phyloP scores from a whole-genome alignment of 2,329 filamentous ascomycete genomes.

The Aureobasidium sp. region DNA sequence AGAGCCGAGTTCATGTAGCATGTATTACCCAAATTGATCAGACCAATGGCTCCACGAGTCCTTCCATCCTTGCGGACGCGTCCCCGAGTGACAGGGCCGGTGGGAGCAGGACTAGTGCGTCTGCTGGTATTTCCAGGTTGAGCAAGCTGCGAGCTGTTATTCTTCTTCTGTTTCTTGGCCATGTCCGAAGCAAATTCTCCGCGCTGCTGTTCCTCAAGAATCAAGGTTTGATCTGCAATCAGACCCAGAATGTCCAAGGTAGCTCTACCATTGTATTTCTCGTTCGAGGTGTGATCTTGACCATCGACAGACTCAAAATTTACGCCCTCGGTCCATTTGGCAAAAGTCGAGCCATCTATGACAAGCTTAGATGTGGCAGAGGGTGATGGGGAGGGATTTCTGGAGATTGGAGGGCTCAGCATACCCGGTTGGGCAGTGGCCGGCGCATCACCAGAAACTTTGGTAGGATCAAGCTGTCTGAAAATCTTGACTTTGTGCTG shows the following conservation, averaged over 20 bases:
- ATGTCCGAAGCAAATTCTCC: constrained; percentile 50
- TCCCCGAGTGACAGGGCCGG: constrained; percentile 61
- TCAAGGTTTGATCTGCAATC: constrained; percentile 64
- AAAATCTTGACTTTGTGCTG: constrained; percentile 72
- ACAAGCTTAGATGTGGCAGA: constrained; percentile 46
- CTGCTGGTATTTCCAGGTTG: constrained; percentile 45
- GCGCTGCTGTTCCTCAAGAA: constrained; percentile 73
- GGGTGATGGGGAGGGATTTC: constrained; percentile 39
- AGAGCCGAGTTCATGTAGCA: constrained; percentile 99
- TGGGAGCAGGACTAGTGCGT: constrained; percentile 59
- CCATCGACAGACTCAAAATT: constrained; percentile 59
- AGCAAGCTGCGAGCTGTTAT: constrained; percentile 41
- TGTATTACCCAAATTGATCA: constrained; percentile 90
- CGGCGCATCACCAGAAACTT: constrained; percentile 25
- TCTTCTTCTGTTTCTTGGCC: constrained; percentile 37
- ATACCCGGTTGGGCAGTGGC: constrained; percentile 30
- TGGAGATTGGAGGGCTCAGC: constrained; percentile 39
- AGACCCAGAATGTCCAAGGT: constrained; percentile 61
- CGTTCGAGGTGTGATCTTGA: constrained; percentile 64
- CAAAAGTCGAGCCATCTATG: constrained; percentile 57
- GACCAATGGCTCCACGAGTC: constrained; percentile 68
- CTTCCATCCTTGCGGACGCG: constrained; percentile 62
- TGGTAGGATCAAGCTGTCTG: constrained; percentile 47
- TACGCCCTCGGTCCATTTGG: constrained; percentile 53
- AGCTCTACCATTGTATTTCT: constrained; percentile 69